These are phyloP conservation scores for Spongiforma sp. DNA, from an alignment of 1,284 basidiomycete genomes.

Conservation along the genomic window DNA sequence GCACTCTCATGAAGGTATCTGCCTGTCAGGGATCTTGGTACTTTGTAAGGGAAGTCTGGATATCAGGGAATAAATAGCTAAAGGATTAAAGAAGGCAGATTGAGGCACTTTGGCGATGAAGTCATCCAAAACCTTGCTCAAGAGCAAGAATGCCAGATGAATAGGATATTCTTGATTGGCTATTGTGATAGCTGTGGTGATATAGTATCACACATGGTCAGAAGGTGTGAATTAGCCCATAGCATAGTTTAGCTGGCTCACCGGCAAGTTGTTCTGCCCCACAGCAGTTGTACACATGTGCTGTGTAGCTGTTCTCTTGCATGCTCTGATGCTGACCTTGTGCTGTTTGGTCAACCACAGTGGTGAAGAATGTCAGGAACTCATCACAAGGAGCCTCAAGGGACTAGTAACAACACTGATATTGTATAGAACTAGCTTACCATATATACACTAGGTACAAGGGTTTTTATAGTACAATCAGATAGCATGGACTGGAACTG, in stretches of 20 bases:
- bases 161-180: constrained; percentile 97
- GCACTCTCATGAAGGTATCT: constrained; percentile 98
- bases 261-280: constrained; percentile 83
- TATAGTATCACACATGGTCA: constrained; percentile 7
- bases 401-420: constrained; percentile 95
- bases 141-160: constrained; percentile 93
- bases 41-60: constrained; percentile 85
- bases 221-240: constrained; percentile 8
- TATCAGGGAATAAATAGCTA: constrained; percentile 72
- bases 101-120: constrained; percentile 84
- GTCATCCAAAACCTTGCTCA: constrained; percentile 95
- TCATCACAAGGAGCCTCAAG: constrained; percentile 83
- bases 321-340: constrained; percentile 92
- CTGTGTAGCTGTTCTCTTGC: constrained; percentile 93
- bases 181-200: constrained; percentile 90
- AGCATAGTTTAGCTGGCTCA: constrained; percentile 42
- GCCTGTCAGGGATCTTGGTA: constrained; percentile 99
- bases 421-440: too few species aligned
- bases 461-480: too few species aligned
- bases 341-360: constrained; percentile 90
- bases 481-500: too few species aligned
- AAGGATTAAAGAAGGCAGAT: constrained; percentile 65
- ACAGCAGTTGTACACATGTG: constrained; percentile 90
- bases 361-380: constrained; percentile 92
- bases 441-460: too few species aligned